Evolutionary conservation across 306 rosid species (phyloP).

Genomic region (Phaseolus lunatus): DNA sequence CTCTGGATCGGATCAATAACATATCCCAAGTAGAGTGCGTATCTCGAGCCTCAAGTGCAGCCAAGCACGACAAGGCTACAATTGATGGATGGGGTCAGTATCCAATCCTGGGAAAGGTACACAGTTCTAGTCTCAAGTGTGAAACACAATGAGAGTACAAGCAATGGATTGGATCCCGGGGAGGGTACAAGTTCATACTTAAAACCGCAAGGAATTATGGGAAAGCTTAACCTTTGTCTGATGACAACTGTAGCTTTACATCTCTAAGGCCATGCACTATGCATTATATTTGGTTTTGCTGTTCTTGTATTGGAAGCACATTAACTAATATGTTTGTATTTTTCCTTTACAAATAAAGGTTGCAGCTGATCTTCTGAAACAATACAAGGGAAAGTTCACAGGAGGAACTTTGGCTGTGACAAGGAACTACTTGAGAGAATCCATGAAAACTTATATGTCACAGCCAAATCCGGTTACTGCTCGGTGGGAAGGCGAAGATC

Average conservation of each 20-base stretch:
- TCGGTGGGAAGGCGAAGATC: conserved; percentile 92
- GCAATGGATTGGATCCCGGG: no score
- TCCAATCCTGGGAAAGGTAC: no score
- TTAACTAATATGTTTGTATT: conserved; percentile 12
- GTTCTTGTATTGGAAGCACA: conserved; percentile 20
- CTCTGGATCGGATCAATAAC: no score
- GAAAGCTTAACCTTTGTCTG: conserved; percentile 22
- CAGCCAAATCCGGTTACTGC: conserved; percentile 97
- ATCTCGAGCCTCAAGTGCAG: no score
- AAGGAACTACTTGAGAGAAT: conserved; percentile 90
- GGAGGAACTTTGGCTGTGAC: conserved; percentile 91
- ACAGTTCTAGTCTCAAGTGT: no score
- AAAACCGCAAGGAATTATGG: not conserved
- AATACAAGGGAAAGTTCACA: conserved; percentile 81
- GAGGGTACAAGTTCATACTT: not conserved
- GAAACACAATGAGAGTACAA: no score
- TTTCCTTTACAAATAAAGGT: conserved; percentile 62
- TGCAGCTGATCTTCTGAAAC: conserved; percentile 87
- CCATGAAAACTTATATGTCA: conserved; percentile 89
- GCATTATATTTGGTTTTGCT: conserved; percentile 21
- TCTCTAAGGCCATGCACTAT: conserved; percentile 10
- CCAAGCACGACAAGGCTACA: no score
- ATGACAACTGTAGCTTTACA: conserved; percentile 18
- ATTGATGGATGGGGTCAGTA: no score
- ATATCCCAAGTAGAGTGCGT: no score